Conservation (phyloP, 2,329 filamentous ascomycete species). For the Alternaria infectoria region DNA sequence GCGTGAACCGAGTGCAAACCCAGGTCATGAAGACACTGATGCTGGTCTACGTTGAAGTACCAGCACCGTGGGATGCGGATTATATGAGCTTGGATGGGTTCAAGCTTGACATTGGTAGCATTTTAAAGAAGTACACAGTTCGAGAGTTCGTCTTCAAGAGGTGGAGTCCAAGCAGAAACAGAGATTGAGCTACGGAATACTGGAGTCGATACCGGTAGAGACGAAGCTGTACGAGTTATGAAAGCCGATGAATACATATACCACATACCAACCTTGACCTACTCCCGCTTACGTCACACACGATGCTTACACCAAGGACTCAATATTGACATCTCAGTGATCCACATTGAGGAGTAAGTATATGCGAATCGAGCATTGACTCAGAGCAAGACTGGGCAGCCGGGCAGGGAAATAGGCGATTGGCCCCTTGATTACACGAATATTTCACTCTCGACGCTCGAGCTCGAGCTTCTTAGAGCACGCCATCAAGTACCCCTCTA, state of each 20-base stretch:
- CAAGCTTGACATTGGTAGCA: constrained; percentile 63
- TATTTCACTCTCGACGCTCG: background rate
- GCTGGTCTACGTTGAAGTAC: constrained; percentile 89
- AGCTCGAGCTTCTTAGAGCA: background rate
- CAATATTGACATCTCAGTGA: background rate
- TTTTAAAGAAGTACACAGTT: constrained; percentile 74
- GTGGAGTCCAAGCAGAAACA: constrained; percentile 83
- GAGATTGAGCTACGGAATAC: constrained; percentile 53
- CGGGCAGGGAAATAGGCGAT: background rate
- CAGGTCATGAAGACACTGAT: constrained; percentile 91
- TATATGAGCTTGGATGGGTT: constrained; percentile 45
- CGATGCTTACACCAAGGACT: background rate
- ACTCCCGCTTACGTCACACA: background rate
- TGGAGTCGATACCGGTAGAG: background rate
- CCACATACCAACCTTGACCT: background rate
- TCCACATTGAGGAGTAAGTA: background rate
- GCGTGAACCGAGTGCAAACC: constrained; percentile 84
- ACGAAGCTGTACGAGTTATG: background rate
- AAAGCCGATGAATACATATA: background rate
- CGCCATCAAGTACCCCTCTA: background rate
- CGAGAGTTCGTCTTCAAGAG: constrained; percentile 81
- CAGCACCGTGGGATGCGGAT: constrained; percentile 64
- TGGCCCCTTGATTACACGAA: background rate
- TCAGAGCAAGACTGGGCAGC: background rate
- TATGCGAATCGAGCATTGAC: background rate